Conservation (phyloP, 2,329 filamentous ascomycete species). For the Podosphaera xanthii region DNA sequence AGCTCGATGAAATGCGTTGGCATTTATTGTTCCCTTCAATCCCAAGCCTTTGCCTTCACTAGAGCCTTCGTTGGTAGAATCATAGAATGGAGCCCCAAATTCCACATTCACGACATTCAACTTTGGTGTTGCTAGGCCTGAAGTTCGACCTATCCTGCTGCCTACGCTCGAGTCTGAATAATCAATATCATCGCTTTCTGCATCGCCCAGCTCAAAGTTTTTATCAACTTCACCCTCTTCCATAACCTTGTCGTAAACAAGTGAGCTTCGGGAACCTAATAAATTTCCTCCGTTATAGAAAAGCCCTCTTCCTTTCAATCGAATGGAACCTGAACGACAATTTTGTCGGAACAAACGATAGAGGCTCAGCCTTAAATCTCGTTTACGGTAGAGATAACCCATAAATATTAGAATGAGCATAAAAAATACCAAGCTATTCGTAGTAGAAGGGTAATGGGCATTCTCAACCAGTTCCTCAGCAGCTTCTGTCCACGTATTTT, state of each 20-base stretch:
- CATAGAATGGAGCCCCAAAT: slow-evolving; percentile 9
- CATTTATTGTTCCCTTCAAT: slow-evolving; percentile 6
- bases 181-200: slow-evolving; percentile 40
- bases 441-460: slow-evolving; percentile 43
- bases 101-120: slow-evolving; percentile 30
- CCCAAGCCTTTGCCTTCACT: slow-evolving; percentile 9
- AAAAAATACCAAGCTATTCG: slow-evolving; percentile 50
- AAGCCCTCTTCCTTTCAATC: slow-evolving; percentile 24
- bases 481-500: slow-evolving; percentile 31
- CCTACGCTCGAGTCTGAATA: slow-evolving; percentile 30
- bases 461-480: slow-evolving; percentile 38
- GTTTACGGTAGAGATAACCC: slow-evolving; percentile 53
- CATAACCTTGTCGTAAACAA: slow-evolving; percentile 60
- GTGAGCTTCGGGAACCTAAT: slow-evolving; percentile 31
- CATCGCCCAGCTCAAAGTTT: slow-evolving; percentile 56
- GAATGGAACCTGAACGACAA: slow-evolving; percentile 23
- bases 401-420: slow-evolving; percentile 47
- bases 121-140: slow-evolving; percentile 46
- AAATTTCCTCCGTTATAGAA: slow-evolving; percentile 33
- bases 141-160: slow-evolving; percentile 32
- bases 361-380: slow-evolving; percentile 45
- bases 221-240: slow-evolving; percentile 49
- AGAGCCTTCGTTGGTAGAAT: slow-evolving; percentile 4
- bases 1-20: slow-evolving; percentile 33
- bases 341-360: slow-evolving; percentile 29